Evolutionary conservation across 805 yeast genomes (phyloP), one percentile per base, ranked within the genome.

Genomic region (Spathaspora girioi): DNA sequence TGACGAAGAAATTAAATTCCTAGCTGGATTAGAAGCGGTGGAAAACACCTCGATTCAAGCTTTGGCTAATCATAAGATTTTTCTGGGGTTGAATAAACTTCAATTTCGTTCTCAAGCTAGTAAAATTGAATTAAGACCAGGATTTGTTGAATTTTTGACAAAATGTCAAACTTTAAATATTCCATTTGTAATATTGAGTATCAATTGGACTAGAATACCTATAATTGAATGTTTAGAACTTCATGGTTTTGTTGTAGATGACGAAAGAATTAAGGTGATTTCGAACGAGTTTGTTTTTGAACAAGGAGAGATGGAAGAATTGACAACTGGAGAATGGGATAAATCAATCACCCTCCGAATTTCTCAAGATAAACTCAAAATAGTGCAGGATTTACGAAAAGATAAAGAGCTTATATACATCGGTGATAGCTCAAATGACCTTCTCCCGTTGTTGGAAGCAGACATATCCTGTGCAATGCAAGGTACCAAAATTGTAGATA

Each of bases 371-470:
- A 84, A 84, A 59, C 62, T 70, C 18, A 53, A 54, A 1, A 31
- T 58, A 18, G 54, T 68, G 0, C 42, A 56, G 5, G 26, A 44
- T 5, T 46, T 67, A 9, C 45, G 49, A 4, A 7, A 50, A 41
- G 19, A 50, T 15, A 62, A 57, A 17, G 56, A 57, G 0, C 47
- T 74, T 1, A 62, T 74, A 19, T 84, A 83, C 58, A 67, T 83
- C 14, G 90, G 90, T 1, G 90, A 84, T 57, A 81, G 87, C 50
- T 59, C 78, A 0, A 83, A 87, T 0, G 90, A 84, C 66, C 64
- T 81, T 3, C 60, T 81, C 35, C 72, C 83, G 0, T 65, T 84
- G 62, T 51, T 79, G 11, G 70, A 69, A 38, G 77, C 80, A 1
- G 75, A 76, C 52, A 55, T 61, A 15, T 86, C 84, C 0, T 63